Base-by-base conservation (phyloP, 1,284 basidiomycete genomes). In the Ceratobasidium sp. region DNA sequence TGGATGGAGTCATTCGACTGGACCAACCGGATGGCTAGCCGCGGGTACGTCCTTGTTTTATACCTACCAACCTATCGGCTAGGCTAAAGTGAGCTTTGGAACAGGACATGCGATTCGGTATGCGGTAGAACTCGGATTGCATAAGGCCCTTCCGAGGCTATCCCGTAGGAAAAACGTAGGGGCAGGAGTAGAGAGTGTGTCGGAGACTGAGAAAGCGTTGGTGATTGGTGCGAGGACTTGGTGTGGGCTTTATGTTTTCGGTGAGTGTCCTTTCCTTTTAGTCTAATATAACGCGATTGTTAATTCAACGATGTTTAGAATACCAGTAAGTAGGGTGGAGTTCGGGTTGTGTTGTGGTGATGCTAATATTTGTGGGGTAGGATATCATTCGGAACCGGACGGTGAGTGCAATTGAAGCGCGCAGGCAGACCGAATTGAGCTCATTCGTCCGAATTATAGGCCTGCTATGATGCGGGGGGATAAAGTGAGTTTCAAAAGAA, bases 381-480 rank as follows among this genome's bases (percentile, higher is more conserved):
- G 53, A 77, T 76, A 33, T 77, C 76, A 27, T 77, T 78, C 72
- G 77, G 77, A 24, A 78, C 77, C 64, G 73, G 77, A 11, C 75
- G 75, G 75, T 75, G 47, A 73, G 69, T 73, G 17, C 2, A 1
- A 33, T n/a, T 36, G 9, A 4, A 7, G 33, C 29, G 36, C 22
- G 2, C 11, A 45, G n/a, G n/a, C n/a, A n/a, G n/a, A n/a, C n/a
- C n/a, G n/a, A n/a, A n/a, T n/a, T n/a, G n/a, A n/a, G n/a, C n/a
- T n/a, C n/a, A n/a, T n/a, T n/a, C n/a, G n/a, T n/a, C n/a, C n/a
- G n/a, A n/a, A 33, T n/a, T 53, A 14, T 24, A 77, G 78, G 17
- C 77, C 77, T 2, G 77, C 78, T 22, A 79, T 78, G 78, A 79
- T 79, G 76, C 44, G 67, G 14, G 77, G 78, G 19, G 78, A 78